These are phyloP conservation scores for Gastrolobium villosum DNA, from an alignment of 306 rosid species.

Conservation along the genomic window DNA sequence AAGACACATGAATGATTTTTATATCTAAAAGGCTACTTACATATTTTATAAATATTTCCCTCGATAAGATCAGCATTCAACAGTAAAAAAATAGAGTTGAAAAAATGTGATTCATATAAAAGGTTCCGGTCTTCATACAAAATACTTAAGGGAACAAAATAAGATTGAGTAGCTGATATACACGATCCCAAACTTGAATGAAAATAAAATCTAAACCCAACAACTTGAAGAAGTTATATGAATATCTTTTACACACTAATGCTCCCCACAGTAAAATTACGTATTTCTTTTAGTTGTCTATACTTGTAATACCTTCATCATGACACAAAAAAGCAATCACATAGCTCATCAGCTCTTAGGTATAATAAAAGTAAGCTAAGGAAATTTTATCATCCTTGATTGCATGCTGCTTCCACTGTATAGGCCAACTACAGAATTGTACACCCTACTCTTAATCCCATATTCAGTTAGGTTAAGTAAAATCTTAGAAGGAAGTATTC, in stretches of 20 bases:
- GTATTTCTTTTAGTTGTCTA: neutral
- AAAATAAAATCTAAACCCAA: neutral
- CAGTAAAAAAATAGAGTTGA: neutral
- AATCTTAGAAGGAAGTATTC: constrained; percentile 12
- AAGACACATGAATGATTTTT: neutral
- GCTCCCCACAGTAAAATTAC: constrained; percentile 2
- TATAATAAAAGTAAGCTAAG: neutral
- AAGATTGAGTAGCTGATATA: neutral
- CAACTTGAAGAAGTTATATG: constrained; percentile 7
- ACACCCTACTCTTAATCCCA: neutral
- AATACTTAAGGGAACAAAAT: neutral
- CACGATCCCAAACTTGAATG: neutral
- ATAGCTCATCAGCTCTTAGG: neutral
- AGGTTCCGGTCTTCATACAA: neutral
- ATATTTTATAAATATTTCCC: neutral
- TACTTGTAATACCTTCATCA: neutral
- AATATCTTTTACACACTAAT: neutral
- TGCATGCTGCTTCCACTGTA: neutral
- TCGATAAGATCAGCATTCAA: neutral
- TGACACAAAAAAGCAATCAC: constrained; percentile 8
- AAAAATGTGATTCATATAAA: neutral
- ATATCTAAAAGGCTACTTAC: neutral
- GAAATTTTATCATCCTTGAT: neutral
- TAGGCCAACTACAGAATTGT: neutral
- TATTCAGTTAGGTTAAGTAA: neutral